Base-by-base conservation (phyloP, 345 rosid species). In the Rhodamnia argentea region DNA sequence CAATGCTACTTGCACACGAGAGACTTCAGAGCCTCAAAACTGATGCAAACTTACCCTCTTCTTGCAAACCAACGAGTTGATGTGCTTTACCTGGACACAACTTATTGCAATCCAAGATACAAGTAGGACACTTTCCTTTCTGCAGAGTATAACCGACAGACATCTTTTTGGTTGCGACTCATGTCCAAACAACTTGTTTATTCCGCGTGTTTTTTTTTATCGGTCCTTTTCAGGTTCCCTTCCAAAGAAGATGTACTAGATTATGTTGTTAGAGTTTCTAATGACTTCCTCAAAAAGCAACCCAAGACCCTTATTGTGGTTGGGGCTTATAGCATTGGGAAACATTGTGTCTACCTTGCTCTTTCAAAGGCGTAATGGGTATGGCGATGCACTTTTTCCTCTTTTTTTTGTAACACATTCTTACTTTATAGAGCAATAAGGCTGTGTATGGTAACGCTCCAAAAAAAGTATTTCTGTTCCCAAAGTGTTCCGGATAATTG, bases 281-380 rank as follows among this genome's bases (percentile, higher is more conserved):
- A 90, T 62, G 91, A 89, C 56, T 90, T 86, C 85, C 93, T 95
- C 50, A 90, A 90, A 89, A 93, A 70, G 90, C 97, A 93, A 74
- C 96, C 95, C 4, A 92, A 88, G 91, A 93, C 98, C 29, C 94
- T 95, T 82, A 87, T 94, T 87, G 92, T 93, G 70, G 96, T 93
- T 26, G 97, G 97, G 74, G 94, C 98, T n/a, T 95, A 95, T 87
- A 95, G 95, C 90, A 94, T 93, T 44, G 96, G 98, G 3, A 94
- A 95, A 91, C 96, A 95, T 90, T 88, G 93, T 86, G 98, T 94
- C 83, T 95, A 94, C 89, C 93, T 94, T 52, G 92, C 97, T 62
- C 92, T 94, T 90, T 92, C 98, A 75, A 92, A 94, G 89, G 94
- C 95, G 70, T 89, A 94, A 82, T 95, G 94, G 92, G 98, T 94